Evolutionary conservation across 768 basidiomycete genomes (phyloP).

Genomic region (Suillus luteus): DNA sequence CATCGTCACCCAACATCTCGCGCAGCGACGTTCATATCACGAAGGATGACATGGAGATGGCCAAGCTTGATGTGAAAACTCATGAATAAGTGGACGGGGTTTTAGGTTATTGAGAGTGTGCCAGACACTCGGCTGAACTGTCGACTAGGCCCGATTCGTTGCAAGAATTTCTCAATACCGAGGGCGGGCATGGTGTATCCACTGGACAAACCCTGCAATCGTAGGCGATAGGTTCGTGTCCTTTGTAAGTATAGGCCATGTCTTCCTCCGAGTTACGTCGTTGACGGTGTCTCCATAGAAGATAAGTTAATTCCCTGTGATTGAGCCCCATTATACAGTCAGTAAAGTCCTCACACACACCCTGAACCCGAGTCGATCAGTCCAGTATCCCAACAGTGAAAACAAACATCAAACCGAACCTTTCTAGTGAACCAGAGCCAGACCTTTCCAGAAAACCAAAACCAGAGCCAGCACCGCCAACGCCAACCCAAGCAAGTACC

Average conservation of each 20-base stretch:
- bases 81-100: constrained; percentile 3
- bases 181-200: not conserved
- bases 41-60: constrained; percentile 12
- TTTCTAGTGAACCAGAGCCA: constrained; percentile 10
- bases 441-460: too few relatives aligned
- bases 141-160: not conserved
- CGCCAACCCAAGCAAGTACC: not conserved
- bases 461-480: constrained; percentile 9
- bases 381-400: not conserved
- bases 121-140: not conserved
- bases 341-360: too few relatives aligned
- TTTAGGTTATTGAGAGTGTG: not conserved
- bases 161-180: not conserved
- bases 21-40: not conserved
- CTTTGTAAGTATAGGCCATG: not conserved
- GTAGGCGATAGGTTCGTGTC: not conserved
- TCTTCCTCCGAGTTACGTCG: not conserved
- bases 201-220: not conserved
- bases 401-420: not conserved
- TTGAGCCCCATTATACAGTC: too few relatives aligned
- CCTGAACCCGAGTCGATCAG: too few relatives aligned
- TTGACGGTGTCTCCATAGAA: constrained; percentile 3
- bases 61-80: not conserved
- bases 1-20: not conserved
- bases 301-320: not conserved